Evolutionary conservation across 2,329 filamentous ascomycete species (phyloP), one percentile per base, ranked within the genome.

Genomic region (Endocalyx cinctus): DNA sequence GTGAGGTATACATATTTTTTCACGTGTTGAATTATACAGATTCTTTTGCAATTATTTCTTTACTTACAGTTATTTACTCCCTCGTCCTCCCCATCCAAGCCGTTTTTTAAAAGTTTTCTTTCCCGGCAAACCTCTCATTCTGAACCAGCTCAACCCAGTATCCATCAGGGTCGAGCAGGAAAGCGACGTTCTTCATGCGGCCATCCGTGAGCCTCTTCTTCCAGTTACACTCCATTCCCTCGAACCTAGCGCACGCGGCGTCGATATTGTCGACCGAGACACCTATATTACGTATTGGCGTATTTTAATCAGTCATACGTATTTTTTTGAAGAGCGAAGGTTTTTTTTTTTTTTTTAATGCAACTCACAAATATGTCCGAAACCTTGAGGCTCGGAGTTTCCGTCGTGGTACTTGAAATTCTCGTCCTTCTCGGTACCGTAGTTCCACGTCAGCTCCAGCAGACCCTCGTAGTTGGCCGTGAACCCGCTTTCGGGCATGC

Each of bases 121-220:
- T 65, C 30, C 66, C 69, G 5, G 63, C 72, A 38, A 84, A 67
- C 34, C 67, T 70, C 63, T 86, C 81, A 51, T 94, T 94, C 66
- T 94, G 87, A 31, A 95, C 70, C 51, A 82, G 56, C 62, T 83
- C 79, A 34, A 52, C 45, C 50, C 50, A 54, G 22, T 54, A 54
- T 18, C 50, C 50, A 17, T 95, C 88, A 0, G 89, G 88, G 48
- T 90, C 90, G 29, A 95, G 69, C 29, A 97, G 65, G 56, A 97
- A 97, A 0, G 92, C 92, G 34, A 97, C 82, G 45, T 92, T 87
- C 72, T 86, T 90, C 89, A 96, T 95, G 28, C 77, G 70, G 2
- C 90, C 90, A 43, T 97, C 90, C 2, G 87, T 94, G 41, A 97
- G 72, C 45, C 86, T 75, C 79, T 97, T 97, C 79, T 95, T 95